These are phyloP conservation scores for Aciculosporium take DNA, from an alignment of 2,329 filamentous ascomycete species.

Conservation along the genomic window DNA sequence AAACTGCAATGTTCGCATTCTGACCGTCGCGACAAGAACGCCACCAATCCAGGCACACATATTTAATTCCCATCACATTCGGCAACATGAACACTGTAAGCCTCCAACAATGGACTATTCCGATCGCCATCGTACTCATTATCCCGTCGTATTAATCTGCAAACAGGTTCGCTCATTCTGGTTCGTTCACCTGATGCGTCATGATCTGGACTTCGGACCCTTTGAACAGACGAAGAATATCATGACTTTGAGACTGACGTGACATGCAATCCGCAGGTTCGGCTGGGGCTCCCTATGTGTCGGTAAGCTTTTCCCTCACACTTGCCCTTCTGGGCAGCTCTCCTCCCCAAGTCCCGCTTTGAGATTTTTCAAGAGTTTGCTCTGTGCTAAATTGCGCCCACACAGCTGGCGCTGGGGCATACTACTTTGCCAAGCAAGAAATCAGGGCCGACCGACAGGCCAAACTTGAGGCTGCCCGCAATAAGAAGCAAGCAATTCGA, in stretches of 20 bases:
- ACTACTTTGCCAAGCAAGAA: constrained; percentile 87
- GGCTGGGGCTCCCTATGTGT: constrained; percentile 84
- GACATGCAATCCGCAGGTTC: constrained; percentile 43
- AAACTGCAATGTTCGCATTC: background rate
- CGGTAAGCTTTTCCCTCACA: constrained; percentile 36
- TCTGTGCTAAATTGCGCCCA: background rate
- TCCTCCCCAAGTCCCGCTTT: background rate
- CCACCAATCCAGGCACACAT: background rate
- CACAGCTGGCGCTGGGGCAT: constrained; percentile 74
- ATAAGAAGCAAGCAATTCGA: constrained; percentile 46
- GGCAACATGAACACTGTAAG: constrained; percentile 42
- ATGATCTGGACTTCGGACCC: background rate
- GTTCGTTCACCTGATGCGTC: constrained; percentile 24
- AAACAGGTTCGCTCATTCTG: constrained; percentile 50
- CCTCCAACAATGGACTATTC: background rate
- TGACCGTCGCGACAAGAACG: background rate
- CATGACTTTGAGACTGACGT: background rate
- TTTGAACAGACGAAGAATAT: constrained; percentile 3
- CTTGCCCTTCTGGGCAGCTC: background rate
- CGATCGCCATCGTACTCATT: background rate
- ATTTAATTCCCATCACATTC: background rate
- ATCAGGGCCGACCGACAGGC: constrained; percentile 81
- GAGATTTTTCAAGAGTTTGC: no score
- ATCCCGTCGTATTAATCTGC: background rate
- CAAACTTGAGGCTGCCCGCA: constrained; percentile 51